phyloP scores from a whole-genome alignment of 306 rosid genomes.

The Vicia villosa region DNA sequence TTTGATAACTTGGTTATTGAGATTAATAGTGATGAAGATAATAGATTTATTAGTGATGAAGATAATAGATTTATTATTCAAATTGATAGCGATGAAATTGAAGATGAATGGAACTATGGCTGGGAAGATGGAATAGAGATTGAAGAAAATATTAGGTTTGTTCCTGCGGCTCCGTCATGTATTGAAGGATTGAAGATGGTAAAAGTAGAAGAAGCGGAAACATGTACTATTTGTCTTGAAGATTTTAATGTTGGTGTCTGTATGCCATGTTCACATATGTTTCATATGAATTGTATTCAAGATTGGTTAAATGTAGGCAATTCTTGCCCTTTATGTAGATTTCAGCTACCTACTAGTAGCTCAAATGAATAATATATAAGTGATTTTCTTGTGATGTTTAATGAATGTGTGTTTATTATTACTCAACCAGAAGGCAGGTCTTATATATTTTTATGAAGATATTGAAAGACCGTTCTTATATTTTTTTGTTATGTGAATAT shows the following conservation, averaged over 20 bases:
- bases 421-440: too few relatives aligned
- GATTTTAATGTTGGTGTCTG: constrained; percentile 7
- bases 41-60: too few relatives aligned
- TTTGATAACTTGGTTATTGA: too few relatives aligned
- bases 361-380: background rate
- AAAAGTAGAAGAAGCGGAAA: background rate
- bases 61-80: too few relatives aligned
- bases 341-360: background rate
- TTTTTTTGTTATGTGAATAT: too few relatives aligned
- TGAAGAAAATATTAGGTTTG: background rate
- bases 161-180: background rate
- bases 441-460: too few relatives aligned
- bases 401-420: too few relatives aligned
- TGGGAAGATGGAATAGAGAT: background rate
- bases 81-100: too few relatives aligned
- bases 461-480: too few relatives aligned
- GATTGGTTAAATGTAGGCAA: background rate
- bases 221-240: background rate
- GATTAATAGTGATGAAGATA: too few relatives aligned
- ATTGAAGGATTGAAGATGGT: constrained; percentile 7
- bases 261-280: background rate
- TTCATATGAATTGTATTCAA: background rate
- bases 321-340: constrained; percentile 24
- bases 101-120: background rate
- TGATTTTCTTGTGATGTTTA: too few relatives aligned